Conservation (phyloP, 495 filamentous ascomycete species). For the Penicillium samsonianum region DNA sequence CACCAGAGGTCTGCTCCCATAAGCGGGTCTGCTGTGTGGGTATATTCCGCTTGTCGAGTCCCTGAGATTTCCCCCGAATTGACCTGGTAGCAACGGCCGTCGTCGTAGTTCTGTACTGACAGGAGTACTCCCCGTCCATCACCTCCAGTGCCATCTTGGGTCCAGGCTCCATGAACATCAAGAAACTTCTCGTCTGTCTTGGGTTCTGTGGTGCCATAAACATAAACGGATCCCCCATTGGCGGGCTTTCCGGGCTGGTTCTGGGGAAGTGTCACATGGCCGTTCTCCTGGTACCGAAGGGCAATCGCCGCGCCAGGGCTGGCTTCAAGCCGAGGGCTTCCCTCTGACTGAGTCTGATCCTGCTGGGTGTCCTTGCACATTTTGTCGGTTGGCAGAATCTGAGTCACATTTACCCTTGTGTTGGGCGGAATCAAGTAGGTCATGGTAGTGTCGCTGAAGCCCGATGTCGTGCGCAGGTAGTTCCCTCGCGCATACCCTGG, state of each 20-base stretch:
- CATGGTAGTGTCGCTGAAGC: conserved; percentile 52
- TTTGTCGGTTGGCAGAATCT: conserved; percentile 27
- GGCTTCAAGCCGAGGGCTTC: conserved; percentile 64
- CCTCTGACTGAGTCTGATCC: conserved; percentile 53
- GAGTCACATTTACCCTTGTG: conserved; percentile 32
- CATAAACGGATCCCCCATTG: conserved; percentile 72
- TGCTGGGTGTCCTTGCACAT: conserved; percentile 60
- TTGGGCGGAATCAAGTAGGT: conserved; percentile 57
- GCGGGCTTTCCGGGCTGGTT: conserved; percentile 61
- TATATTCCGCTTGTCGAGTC: conserved; percentile 52
- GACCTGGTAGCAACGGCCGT: conserved; percentile 79
- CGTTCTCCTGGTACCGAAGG: conserved; percentile 80
- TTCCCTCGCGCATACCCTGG: conserved; percentile 70
- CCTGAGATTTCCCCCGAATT: conserved; percentile 53
- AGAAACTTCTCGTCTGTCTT: conserved; percentile 61
- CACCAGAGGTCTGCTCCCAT: conserved; percentile 65
- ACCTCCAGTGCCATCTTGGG: conserved; percentile 70
- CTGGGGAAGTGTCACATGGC: conserved; percentile 72
- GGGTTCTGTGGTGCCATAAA: conserved; percentile 78
- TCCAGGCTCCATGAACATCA: conserved; percentile 75
- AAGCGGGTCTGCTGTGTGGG: conserved; percentile 42
- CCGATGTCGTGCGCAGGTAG: conserved; percentile 48
- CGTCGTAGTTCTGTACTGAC: conserved; percentile 74
- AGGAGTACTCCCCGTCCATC: conserved; percentile 72
- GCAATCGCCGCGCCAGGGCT: conserved; percentile 69